phyloP scores from a whole-genome alignment of 2,329 filamentous ascomycete genomes.

The Sclerotinia subarctica region DNA sequence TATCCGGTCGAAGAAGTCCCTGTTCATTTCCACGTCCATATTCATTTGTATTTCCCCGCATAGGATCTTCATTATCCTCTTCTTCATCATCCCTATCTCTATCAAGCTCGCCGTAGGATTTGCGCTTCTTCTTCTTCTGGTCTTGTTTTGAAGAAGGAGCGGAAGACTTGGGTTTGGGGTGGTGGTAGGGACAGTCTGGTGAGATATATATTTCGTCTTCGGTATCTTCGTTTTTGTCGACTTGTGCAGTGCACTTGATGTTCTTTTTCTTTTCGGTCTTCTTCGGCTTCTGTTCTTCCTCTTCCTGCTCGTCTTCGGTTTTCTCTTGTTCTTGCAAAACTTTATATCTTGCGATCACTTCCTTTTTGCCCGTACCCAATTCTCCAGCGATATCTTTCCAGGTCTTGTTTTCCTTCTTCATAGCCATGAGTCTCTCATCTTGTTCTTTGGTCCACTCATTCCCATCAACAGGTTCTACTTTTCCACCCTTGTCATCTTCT shows the following conservation, averaged over 20 bases:
- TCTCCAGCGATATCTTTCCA: conserved; percentile 32
- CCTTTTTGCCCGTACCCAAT: conserved; percentile 22
- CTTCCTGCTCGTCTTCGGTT: neutral
- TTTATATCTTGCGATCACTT: conserved; percentile 25
- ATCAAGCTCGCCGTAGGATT: conserved; percentile 6
- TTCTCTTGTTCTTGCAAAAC: conserved; percentile 22
- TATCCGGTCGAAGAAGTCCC: conserved; percentile 27
- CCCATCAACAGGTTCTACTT: conserved; percentile 1
- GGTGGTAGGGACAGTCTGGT: conserved; percentile 7
- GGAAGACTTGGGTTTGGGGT: neutral
- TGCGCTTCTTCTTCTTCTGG: conserved; percentile 9
- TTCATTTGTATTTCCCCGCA: neutral
- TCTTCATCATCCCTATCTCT: neutral
- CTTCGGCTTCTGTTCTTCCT: neutral
- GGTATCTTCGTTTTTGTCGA: conserved; percentile 2
- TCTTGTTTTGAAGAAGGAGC: neutral
- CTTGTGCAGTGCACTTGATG: neutral
- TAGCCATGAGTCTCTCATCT: conserved; percentile 30
- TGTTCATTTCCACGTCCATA: neutral
- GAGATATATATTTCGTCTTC: conserved; percentile 8
- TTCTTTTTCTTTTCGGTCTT: neutral
- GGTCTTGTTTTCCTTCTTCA: conserved; percentile 32
- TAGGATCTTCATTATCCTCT: neutral
- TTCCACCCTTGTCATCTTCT: conserved; percentile 10
- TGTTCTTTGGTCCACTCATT: conserved; percentile 32